Percentiles rank a stretch among this genome's conserved stretches.
These are phyloP conservation scores for Solanum chacoense DNA, from an alignment of 305 asterid genomes.

Conservation along the genomic window DNA sequence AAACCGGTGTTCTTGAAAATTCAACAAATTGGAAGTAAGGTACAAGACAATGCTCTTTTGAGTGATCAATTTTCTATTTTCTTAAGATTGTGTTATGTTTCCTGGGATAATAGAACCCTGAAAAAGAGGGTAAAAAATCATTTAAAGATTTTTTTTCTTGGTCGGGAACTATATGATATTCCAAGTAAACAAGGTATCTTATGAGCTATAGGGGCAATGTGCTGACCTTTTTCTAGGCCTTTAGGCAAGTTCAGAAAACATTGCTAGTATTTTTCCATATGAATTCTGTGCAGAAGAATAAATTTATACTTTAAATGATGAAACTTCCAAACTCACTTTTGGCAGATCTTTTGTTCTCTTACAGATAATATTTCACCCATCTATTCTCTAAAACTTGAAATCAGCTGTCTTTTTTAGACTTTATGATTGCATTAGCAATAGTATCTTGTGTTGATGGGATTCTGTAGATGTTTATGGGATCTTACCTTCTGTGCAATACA, in stretches of 20 bases:
- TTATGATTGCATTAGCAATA: not conserved
- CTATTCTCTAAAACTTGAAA: not conserved
- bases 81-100: not conserved
- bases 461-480: not conserved
- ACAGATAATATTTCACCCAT: not conserved
- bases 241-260: not conserved
- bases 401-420: not conserved
- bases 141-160: not conserved
- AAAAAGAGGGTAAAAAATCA: not conserved
- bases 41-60: slow-evolving; percentile 14
- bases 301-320: not conserved
- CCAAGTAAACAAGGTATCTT: not conserved
- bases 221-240: not conserved
- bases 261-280: not conserved
- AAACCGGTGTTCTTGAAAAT: slow-evolving; percentile 59
- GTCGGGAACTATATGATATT: not conserved
- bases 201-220: not conserved
- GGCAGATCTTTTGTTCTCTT: not conserved
- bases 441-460: not conserved
- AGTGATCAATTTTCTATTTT: not conserved
- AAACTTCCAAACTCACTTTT: not conserved
- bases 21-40: slow-evolving; percentile 99
- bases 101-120: not conserved
- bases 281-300: not conserved
- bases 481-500: not conserved